A percentile compares a stretch with the other conserved stretches of the same genome.
phyloP scores from a whole-genome alignment of 306 rosid genomes.

The Vigna nakashimae region DNA sequence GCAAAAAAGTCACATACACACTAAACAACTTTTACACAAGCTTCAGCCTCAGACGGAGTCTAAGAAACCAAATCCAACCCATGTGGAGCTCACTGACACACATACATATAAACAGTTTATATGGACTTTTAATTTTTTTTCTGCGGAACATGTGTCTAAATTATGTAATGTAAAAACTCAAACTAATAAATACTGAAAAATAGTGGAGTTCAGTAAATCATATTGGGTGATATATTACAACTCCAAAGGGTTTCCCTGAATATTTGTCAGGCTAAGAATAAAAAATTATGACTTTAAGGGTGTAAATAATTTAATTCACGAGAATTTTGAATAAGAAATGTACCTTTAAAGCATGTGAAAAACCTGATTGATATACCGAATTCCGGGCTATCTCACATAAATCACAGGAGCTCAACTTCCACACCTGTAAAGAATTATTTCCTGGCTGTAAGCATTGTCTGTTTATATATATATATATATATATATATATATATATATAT shows the following conservation, averaged over 20 bases:
- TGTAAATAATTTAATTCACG: constrained; percentile 29
- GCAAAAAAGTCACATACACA: no score
- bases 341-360: constrained; percentile 97
- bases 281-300: constrained; percentile 1
- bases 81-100: neutral
- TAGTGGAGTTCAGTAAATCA: neutral
- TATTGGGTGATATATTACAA: constrained; percentile 10
- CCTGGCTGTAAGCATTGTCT: constrained; percentile 15
- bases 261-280: neutral
- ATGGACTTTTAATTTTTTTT: neutral
- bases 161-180: no score
- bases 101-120: neutral
- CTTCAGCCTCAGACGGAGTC: no score
- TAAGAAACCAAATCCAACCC: no score
- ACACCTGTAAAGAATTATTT: constrained; percentile 65
- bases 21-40: no score
- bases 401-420: constrained; percentile 98
- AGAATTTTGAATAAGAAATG: neutral
- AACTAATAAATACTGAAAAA: constrained; percentile 8
- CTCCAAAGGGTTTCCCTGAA: neutral
- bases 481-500: no score
- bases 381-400: constrained; percentile 96
- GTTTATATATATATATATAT: no score
- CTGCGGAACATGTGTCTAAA: neutral
- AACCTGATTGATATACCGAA: constrained; percentile 95